Evolutionary conservation across 2,329 filamentous ascomycete genomes (phyloP), one percentile per base, ranked within the genome.

Genomic region (Trichoderma gracile): DNA sequence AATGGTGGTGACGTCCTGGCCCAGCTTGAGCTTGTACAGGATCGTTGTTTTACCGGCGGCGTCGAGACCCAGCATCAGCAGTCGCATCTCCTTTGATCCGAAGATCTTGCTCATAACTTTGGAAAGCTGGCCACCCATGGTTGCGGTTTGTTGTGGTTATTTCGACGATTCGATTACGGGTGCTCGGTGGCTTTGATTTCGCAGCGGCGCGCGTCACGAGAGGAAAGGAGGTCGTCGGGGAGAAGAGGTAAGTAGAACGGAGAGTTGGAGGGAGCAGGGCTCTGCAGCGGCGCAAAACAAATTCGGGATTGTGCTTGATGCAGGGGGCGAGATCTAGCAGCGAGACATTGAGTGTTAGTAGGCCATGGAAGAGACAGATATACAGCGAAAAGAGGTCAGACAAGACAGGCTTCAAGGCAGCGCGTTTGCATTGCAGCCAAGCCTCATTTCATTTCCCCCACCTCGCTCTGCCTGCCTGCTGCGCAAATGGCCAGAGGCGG

Each of bases 31-130:
- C 85, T 97, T 98, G 86, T 98, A 99, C 68, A 99, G 89, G 75
- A 98, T 98, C 64, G 95, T 98, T 54, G 95, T 99, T 85, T 99
- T 99, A 84, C 95, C 95, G 71, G 95, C 95, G 70, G 95, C 95
- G 81, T 99, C 95, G 73, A 98, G 87, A 73, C 95, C 95, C 72
- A 99, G 85, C 95, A 99, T 99, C 76, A 98, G 84, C 77, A 99
- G 89, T 75, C 94, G 91, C 93, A 98, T 97, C 83, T 98, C 94
- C 85, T 97, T 97, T 71, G 94, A 96, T 80, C 94, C 94, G 84
- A 97, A 98, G 84, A 98, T 92, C 88, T 96, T 97, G 80, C 92
- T 91, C 89, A 97, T 93, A 82, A 97, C 89, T 83, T 96, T 97
- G 73, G 92, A 96, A 78, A 97, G 85, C 80, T 92, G 90, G 75